phyloP scores from a whole-genome alignment of 2,329 filamentous ascomycete species.

The Verticillium zaregamsianum region DNA sequence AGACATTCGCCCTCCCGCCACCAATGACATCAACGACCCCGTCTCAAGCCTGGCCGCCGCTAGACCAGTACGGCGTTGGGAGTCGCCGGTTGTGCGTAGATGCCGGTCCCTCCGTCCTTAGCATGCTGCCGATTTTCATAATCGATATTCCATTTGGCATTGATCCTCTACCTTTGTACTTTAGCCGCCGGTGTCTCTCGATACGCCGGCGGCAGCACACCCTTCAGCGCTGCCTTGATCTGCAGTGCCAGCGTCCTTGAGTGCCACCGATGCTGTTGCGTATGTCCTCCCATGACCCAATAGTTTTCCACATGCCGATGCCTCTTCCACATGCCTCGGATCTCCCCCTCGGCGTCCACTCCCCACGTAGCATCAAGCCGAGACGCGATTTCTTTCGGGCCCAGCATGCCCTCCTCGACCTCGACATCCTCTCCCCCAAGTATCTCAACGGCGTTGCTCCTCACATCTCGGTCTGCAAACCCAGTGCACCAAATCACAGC shows the following conservation, averaged over 20 bases:
- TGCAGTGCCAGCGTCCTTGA: slow-evolving; percentile 26
- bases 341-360: slow-evolving; percentile 35
- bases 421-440: not conserved
- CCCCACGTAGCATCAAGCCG: slow-evolving; percentile 35
- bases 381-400: slow-evolving; percentile 18
- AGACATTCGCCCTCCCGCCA: no score
- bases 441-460: not conserved
- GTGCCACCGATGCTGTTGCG: slow-evolving; percentile 26
- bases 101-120: not conserved
- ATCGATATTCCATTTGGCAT: no score
- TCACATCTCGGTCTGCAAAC: slow-evolving; percentile 13
- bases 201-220: slow-evolving; percentile 21
- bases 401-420: slow-evolving; percentile 2
- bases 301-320: slow-evolving; percentile 26
- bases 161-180: not conserved
- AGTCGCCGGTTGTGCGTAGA: slow-evolving; percentile 42
- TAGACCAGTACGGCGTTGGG: slow-evolving; percentile 53
- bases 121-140: not conserved
- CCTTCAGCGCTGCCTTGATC: slow-evolving; percentile 29
- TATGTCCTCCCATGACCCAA: slow-evolving; percentile 29
- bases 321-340: slow-evolving; percentile 35
- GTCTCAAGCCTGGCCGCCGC: slow-evolving; percentile 46
- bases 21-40: not conserved
- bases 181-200: not conserved
- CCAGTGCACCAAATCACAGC: slow-evolving; percentile 33